Evolutionary conservation across 495 filamentous ascomycete species (phyloP).

Genomic region (Thermochaetoides thermophila): DNA sequence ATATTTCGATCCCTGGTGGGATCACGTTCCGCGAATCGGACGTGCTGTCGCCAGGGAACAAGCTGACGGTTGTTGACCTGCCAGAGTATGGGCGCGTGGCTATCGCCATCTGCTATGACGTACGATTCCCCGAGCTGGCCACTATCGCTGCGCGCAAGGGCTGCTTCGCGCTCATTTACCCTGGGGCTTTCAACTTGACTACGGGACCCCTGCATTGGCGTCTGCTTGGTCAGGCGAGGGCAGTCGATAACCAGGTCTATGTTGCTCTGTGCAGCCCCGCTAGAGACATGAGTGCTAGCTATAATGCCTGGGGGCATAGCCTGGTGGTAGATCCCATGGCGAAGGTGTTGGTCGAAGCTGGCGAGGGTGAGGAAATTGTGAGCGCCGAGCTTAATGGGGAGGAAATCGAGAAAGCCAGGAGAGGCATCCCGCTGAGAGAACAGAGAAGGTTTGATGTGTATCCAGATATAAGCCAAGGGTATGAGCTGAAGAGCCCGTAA

Average conservation of each 20-base stretch:
- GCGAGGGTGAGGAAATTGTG: constrained; percentile 60
- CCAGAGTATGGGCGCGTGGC: constrained; percentile 76
- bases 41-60: constrained; percentile 68
- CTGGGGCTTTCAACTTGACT: constrained; percentile 88
- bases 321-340: constrained; percentile 85
- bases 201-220: constrained; percentile 89
- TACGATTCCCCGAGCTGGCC: constrained; percentile 88
- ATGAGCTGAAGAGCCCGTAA: no score
- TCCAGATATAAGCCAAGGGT: constrained; percentile 60
- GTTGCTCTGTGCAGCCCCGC: constrained; percentile 88
- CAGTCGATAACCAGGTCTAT: constrained; percentile 89
- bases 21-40: constrained; percentile 86
- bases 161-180: constrained; percentile 76
- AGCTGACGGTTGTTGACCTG: constrained; percentile 66
- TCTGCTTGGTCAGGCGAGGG: constrained; percentile 65
- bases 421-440: constrained; percentile 65
- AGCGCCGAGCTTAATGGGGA: constrained; percentile 58
- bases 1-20: constrained; percentile 93
- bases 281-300: constrained; percentile 58
- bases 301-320: constrained; percentile 87
- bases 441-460: constrained; percentile 96
- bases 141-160: constrained; percentile 65
- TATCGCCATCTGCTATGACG: constrained; percentile 90
- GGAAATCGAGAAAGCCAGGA: constrained; percentile 61
- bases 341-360: constrained; percentile 55